phyloP scores from a whole-genome alignment of 75 land plant genomes.

The Cunninghamia lanceolata region DNA sequence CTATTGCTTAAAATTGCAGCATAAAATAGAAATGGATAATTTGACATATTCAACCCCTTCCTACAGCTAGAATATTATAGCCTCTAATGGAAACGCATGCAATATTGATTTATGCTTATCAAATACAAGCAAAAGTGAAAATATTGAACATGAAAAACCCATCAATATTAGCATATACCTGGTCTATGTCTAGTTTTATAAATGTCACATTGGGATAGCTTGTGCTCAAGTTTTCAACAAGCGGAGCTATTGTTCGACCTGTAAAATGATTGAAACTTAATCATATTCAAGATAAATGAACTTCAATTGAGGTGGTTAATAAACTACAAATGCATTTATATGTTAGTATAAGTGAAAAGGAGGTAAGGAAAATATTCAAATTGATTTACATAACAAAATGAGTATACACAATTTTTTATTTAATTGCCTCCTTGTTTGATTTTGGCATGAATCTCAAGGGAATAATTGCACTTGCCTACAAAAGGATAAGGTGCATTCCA shows the following conservation, averaged over 20 bases:
- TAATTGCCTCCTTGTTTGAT: background rate
- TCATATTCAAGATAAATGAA: background rate
- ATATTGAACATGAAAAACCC: background rate
- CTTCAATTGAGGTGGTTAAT: background rate
- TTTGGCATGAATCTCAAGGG: no score
- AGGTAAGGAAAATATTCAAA: background rate
- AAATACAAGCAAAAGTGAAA: background rate
- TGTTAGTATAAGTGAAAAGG: background rate
- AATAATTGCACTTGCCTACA: no score
- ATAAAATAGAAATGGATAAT: background rate
- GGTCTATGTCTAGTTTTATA: conserved; percentile 6
- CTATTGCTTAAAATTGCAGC: background rate
- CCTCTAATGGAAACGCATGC: background rate
- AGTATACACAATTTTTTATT: background rate
- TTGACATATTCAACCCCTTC: background rate
- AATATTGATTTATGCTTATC: background rate
- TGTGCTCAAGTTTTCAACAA: conserved; percentile 6
- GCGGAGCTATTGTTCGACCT: conserved; percentile 3
- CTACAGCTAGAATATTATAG: background rate
- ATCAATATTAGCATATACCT: background rate
- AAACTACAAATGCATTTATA: background rate
- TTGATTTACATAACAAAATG: no score
- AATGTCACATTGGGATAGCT: conserved; percentile 7
- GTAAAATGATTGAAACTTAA: background rate
- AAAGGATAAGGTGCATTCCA: no score